Evolutionary conservation across 257 asterid species (phyloP).

Genomic region (Anisodus acutangulus): DNA sequence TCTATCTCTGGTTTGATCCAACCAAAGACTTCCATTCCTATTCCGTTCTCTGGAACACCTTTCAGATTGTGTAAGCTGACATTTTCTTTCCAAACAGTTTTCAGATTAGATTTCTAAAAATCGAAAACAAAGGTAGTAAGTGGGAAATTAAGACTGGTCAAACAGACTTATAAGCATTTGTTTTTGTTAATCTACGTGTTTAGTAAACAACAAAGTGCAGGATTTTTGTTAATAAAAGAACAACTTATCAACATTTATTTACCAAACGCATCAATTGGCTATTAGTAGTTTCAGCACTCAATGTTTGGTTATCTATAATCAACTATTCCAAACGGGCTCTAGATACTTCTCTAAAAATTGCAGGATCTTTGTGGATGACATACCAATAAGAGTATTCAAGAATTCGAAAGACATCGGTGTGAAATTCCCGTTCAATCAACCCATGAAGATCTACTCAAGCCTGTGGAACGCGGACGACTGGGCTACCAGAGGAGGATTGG

Average conservation of each 20-base stretch:
- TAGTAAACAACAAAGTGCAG: too few relatives aligned
- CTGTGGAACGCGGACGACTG: constrained; percentile 53
- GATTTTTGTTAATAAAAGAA: too few relatives aligned
- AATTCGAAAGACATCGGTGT: constrained; percentile 44
- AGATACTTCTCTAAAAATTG: not conserved
- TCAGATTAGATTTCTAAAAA: not conserved
- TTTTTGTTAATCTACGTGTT: not conserved
- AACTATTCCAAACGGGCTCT: too few relatives aligned
- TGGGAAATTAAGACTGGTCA: not conserved
- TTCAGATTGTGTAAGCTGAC: constrained; percentile 36
- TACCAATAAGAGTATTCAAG: constrained; percentile 45
- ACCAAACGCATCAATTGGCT: too few relatives aligned
- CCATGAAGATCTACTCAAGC: constrained; percentile 51
- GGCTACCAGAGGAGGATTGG: constrained; percentile 54
- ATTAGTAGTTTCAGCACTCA: too few relatives aligned
- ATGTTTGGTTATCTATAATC: too few relatives aligned
- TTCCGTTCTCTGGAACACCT: constrained; percentile 42
- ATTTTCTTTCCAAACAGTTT: not conserved
- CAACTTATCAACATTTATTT: too few relatives aligned
- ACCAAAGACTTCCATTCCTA: constrained; percentile 43
- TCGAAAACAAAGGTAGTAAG: not conserved
- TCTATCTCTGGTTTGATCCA: constrained; percentile 54
- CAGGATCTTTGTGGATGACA: constrained; percentile 47
- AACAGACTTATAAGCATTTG: too few relatives aligned
- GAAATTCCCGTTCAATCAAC: constrained; percentile 46